Evolutionary conservation across 495 filamentous ascomycete species (phyloP).

Genomic region (Daldinia caldariorum): DNA sequence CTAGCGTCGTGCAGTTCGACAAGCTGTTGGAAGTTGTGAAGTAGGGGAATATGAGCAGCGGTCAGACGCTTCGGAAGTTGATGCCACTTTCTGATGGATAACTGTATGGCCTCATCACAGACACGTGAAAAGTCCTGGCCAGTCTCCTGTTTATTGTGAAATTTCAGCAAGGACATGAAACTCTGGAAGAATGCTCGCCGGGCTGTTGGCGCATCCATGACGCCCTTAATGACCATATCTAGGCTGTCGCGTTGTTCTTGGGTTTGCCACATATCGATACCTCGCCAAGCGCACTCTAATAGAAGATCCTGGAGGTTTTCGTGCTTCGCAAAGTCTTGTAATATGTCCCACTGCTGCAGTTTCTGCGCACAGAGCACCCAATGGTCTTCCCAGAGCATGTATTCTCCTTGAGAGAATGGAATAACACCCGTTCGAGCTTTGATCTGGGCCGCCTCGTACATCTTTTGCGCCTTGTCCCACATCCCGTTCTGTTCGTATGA

Average conservation of each 20-base stretch:
- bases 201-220: constrained; percentile 96
- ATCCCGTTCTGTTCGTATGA: constrained; percentile 99
- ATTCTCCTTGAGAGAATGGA: constrained; percentile 95
- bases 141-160: constrained; percentile 86
- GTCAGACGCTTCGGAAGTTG: constrained; percentile 93
- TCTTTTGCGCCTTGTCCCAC: constrained; percentile 97
- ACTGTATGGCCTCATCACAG: constrained; percentile 94
- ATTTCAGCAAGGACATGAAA: constrained; percentile 94
- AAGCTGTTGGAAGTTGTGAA: constrained; percentile 98
- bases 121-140: constrained; percentile 83
- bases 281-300: constrained; percentile 92
- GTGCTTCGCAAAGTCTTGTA: constrained; percentile 97
- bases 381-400: constrained; percentile 99
- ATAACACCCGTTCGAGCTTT: constrained; percentile 93
- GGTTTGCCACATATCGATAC: constrained; percentile 90
- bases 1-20: constrained; percentile 98
- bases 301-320: constrained; percentile 99
- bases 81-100: constrained; percentile 98
- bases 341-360: constrained; percentile 97
- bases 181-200: constrained; percentile 95
- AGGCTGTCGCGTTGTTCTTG: constrained; percentile 86
- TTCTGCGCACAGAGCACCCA: constrained; percentile 98
- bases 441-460: constrained; percentile 96
- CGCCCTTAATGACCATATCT: constrained; percentile 89
- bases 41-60: constrained; percentile 91